Evolutionary conservation across 148 eudicot genomes (phyloP), one percentile per base, ranked within the genome.

Genomic region (Rhododendron molle): DNA sequence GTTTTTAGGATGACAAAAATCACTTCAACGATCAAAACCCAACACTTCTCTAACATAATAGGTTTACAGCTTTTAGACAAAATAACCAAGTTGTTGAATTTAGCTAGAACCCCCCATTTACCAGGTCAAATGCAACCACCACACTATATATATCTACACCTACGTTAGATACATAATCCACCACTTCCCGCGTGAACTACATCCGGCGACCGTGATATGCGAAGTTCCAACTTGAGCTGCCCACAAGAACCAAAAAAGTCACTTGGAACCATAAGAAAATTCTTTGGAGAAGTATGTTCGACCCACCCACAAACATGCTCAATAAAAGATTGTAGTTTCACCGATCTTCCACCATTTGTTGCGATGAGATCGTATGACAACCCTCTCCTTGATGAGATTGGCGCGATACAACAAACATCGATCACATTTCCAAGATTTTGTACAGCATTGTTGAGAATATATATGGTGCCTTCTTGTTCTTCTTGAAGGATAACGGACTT

Each of bases 401-500:
- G 88, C 49, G 81, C 85, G 13, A 92, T 26, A 82, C 90, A 89
- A 65, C 83, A 85, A 78, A 93, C 86, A 30, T 85, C 76, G 38
- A 92, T 47, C 7, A 80, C 71, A 84, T 85, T 87, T 50, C 91
- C 93, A 44, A 36, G 26, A 9, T 1, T 36, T 21, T 84, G 65
- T 28, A 36, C 6, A 23, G 47, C 65, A 38, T 89, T 90, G 81
- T 86, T 88, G 88, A 92, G 78, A 78, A 92, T 76, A 82, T 92
- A 93, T 15, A 93, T 47, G 52, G 16, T 40, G 4, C 87, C 90
- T 26, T 84, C 86, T 76, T 2, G 62, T 76, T 83, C 85, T 90
- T 92, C 94, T 73, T 82, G 90, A 81, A 92, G 90, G 85, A 94
- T 80, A 23, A 88, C 32, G 72, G 72, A 76, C 50, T 85, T 92